A percentile compares a stretch with the other conserved stretches of the same genome.
These are phyloP conservation scores for Colletotrichum godetiae DNA, from an alignment of 2,329 filamentous ascomycete genomes.

Conservation along the genomic window DNA sequence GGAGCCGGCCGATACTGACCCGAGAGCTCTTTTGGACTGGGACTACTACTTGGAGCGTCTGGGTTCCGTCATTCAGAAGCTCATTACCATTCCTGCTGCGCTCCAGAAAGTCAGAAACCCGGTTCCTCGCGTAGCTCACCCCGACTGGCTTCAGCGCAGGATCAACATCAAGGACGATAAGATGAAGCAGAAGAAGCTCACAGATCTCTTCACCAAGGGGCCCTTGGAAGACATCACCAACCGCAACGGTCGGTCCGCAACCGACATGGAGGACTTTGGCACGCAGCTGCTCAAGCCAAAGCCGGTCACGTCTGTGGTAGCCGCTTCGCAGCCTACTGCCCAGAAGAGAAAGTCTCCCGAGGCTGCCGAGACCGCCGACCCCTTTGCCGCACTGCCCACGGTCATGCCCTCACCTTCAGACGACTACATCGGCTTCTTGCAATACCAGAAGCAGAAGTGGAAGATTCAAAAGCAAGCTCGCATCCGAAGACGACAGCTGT, in stretches of 20 bases:
- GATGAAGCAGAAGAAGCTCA: slow-evolving; percentile 99
- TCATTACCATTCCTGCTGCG: slow-evolving; percentile 97
- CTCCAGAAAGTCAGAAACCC: slow-evolving; percentile 95
- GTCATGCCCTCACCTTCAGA: slow-evolving; percentile 86
- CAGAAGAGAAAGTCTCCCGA: slow-evolving; percentile 83
- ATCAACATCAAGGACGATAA: slow-evolving; percentile 97
- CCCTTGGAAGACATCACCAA: slow-evolving; percentile 81
- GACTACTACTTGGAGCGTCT: slow-evolving; percentile 96
- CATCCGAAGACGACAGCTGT: slow-evolving; percentile 86
- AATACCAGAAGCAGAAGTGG: slow-evolving; percentile 99
- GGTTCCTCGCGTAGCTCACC: slow-evolving; percentile 91
- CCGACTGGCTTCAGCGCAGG: slow-evolving; percentile 93
- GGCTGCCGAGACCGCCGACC: slow-evolving; percentile 75
- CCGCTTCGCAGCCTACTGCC: slow-evolving; percentile 65
- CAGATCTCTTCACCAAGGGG: slow-evolving; percentile 83
- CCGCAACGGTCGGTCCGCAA: slow-evolving; percentile 64
- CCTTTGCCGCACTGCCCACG: slow-evolving; percentile 83
- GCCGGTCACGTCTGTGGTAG: slow-evolving; percentile 64
- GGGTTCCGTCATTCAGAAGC: slow-evolving; percentile 96
- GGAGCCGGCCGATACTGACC: slow-evolving; percentile 91
- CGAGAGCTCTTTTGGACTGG: slow-evolving; percentile 92
- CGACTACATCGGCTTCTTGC: slow-evolving; percentile 88
- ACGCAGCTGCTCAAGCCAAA: slow-evolving; percentile 74
- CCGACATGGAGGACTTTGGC: slow-evolving; percentile 87
- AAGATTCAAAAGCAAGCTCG: slow-evolving; percentile 95